phyloP scores from a whole-genome alignment of 2,329 filamentous ascomycete genomes.

The Fusarium scirpi region DNA sequence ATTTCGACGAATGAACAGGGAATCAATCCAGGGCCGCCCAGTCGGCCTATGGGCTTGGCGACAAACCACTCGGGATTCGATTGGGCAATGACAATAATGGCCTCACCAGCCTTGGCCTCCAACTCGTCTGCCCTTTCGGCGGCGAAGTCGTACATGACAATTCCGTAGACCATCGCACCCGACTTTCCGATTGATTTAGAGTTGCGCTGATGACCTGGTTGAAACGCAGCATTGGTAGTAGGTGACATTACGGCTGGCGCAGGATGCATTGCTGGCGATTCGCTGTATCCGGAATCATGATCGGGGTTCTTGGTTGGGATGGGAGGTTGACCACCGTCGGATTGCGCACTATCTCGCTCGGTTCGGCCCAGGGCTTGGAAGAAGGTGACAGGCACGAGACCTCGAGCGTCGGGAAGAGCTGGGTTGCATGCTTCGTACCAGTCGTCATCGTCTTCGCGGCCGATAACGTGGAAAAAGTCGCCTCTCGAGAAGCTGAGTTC shows the following conservation, averaged over 20 bases:
- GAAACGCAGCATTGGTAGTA: conserved; percentile 33
- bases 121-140: conserved; percentile 96
- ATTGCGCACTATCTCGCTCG: conserved; percentile 86
- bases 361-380: conserved; percentile 94
- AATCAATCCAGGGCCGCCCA: conserved; percentile 95
- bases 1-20: conserved; percentile 98
- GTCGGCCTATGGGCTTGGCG: conserved; percentile 95
- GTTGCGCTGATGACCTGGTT: conserved; percentile 56
- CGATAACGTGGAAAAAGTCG: conserved; percentile 98
- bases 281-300: conserved; percentile 88
- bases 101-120: conserved; percentile 93
- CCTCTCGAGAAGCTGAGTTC: conserved; percentile 93
- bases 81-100: conserved; percentile 98
- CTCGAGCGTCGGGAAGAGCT: conserved; percentile 84
- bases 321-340: conserved; percentile 64
- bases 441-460: conserved; percentile 90
- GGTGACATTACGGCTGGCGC: conserved; percentile 34
- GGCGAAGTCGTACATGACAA: conserved; percentile 97
- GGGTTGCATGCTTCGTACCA: conserved; percentile 99
- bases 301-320: conserved; percentile 71
- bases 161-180: conserved; percentile 93
- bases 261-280: conserved; percentile 50
- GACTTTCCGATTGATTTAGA: conserved; percentile 65
- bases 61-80: conserved; percentile 99
- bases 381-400: conserved; percentile 92